Evolutionary conservation across 2,329 filamentous ascomycete species (phyloP), one percentile per base, ranked within the genome.

Genomic region (Pseudogymnoascus sp.): DNA sequence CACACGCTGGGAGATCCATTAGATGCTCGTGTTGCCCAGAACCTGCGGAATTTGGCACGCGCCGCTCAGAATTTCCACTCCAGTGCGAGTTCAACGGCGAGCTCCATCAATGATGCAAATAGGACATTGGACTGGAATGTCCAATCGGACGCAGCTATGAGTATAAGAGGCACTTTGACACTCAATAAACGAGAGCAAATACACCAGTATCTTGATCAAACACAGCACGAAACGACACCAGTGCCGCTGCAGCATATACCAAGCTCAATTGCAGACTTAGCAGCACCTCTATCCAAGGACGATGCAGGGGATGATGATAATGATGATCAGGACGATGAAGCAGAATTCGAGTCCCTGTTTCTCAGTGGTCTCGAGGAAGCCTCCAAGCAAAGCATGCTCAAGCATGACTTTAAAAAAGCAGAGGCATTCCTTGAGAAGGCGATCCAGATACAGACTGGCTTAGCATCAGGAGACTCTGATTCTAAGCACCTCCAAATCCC

Each of bases 41-140:
- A 71, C 17, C 64, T 71, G 61, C 64, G 67, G 33, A 65, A 68
- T 28, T 63, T 72, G 10, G 67, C 69, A 19, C 60, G 67, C 21
- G 70, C 69, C 36, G 70, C 70, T 2, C 64, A 64, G 17, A 64
- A 67, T 9, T 71, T 72, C 61, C 68, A 72, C 60, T 66, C 68
- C 2, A 63, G 67, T 1, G 70, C 70, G 1, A 70, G 67, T 44
- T 68, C 69, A 1, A 66, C 70, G 1, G 65, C 68, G 3, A 66
- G 66, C 60, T 67, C 69, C 1, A 66, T 63, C 6, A 62, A 62
- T 1, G 63, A 63, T 8, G 63, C 62, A 15, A 67, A 63, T 35
- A 59, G 61, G 4, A 64, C 47, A 7, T 42, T 53, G 26, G 31
- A 21, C 3, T 63, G 63, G 61, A 47, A 62, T 23, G 15, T 62